Conservation (phyloP, 2,329 filamentous ascomycete species). For the Ophiostoma piceae region DNA sequence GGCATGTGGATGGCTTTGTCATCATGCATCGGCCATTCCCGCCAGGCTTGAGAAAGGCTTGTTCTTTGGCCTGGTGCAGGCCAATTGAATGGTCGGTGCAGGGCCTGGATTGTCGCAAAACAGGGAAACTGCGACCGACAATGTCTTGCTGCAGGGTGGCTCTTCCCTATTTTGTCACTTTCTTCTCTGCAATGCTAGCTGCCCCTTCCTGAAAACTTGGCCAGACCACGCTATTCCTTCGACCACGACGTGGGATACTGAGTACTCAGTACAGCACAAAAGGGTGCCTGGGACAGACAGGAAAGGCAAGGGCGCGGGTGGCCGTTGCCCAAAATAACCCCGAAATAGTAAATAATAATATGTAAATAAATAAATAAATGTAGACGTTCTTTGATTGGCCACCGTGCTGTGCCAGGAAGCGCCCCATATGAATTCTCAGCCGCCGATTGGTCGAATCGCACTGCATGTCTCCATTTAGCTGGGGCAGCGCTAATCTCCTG, state of each 20-base stretch:
- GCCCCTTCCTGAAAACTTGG: neutral
- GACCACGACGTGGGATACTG: neutral
- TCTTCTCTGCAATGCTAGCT: neutral
- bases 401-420: neutral
- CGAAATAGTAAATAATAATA: neutral
- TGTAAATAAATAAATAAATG: neutral
- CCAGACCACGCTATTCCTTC: neutral
- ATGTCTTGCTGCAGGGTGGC: neutral
- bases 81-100: neutral
- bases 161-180: neutral
- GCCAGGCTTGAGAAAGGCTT: neutral
- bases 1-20: constrained; percentile 2
- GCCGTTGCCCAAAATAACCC: neutral
- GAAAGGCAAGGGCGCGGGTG: neutral
- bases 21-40: constrained; percentile 6
- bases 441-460: neutral
- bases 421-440: neutral
- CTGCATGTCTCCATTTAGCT: constrained; percentile 7
- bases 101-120: neutral
- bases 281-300: neutral
- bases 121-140: neutral
- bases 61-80: neutral
- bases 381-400: neutral
- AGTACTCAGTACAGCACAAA: neutral
- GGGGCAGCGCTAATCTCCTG: constrained; percentile 27